phyloP scores from a whole-genome alignment of 1,139 yeast species.

The Groenewaldozyma sp. region DNA sequence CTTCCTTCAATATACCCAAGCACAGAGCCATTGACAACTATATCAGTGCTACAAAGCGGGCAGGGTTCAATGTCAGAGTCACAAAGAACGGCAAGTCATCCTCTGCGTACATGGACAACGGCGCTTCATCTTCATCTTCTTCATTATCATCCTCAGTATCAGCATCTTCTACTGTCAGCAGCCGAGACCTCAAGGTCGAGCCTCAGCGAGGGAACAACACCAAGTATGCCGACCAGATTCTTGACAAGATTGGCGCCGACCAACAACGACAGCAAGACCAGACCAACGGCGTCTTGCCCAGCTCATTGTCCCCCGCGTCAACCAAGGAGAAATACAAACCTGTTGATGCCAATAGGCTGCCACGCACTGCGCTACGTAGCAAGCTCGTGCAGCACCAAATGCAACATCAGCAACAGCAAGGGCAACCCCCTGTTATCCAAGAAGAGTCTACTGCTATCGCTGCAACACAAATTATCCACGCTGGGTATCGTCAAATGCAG shows the following conservation, averaged over 20 bases:
- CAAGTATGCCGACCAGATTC: background rate
- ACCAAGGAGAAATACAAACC: slow-evolving; percentile 83
- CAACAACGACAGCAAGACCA: slow-evolving; percentile 36
- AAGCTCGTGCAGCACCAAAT: no score
- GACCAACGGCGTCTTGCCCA: slow-evolving; percentile 67
- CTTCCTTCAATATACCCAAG: slow-evolving; percentile 46
- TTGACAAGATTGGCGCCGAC: background rate
- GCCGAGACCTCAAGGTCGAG: slow-evolving; percentile 38
- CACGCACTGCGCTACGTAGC: slow-evolving; percentile 4
- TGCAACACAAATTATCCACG: background rate
- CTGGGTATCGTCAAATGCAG: background rate
- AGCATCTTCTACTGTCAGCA: background rate
- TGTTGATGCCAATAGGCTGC: slow-evolving; percentile 24
- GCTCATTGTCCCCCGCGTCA: slow-evolving; percentile 85
- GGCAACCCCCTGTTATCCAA: slow-evolving; percentile 2
- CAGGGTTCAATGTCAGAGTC: background rate
- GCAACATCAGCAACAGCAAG: no score
- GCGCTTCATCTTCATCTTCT: slow-evolving; percentile 4
- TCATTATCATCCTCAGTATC: slow-evolving; percentile 2
- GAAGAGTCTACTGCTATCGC: slow-evolving; percentile 1
- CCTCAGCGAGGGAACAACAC: background rate
- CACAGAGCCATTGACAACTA: slow-evolving; percentile 65
- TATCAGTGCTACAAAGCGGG: slow-evolving; percentile 23
- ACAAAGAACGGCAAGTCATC: background rate
- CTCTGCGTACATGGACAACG: background rate